A percentile compares a stretch with the other conserved stretches of the same genome.
Conservation (phyloP, 257 asterid species). For the Fraxinus quadrangulata region DNA sequence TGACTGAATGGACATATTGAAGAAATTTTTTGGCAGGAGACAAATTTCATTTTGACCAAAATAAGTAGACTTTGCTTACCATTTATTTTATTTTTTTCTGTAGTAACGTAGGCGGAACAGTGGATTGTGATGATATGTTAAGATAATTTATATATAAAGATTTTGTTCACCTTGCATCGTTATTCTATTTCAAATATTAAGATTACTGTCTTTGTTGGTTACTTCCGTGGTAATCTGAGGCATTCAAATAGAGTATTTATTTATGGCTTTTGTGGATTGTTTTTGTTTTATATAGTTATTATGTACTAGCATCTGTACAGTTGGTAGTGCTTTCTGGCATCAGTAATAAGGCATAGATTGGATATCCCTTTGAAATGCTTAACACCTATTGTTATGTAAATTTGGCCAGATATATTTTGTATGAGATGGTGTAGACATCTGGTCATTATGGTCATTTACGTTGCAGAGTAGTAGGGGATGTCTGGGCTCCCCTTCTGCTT, state of each 20-base stretch:
- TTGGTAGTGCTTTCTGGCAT: conserved; percentile 15
- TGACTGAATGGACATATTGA: no score
- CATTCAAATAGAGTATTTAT: background rate
- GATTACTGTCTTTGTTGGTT: background rate
- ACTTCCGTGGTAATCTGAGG: background rate
- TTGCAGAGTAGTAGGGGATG: background rate
- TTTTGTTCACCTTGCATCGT: background rate
- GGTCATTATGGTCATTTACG: background rate
- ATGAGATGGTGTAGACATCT: background rate
- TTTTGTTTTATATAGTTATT: background rate
- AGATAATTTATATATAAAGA: background rate
- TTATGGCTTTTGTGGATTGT: background rate
- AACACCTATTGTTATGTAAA: background rate
- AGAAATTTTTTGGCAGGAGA: background rate
- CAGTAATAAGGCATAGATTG: background rate
- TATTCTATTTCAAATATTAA: background rate
- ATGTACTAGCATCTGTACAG: background rate
- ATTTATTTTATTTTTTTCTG: background rate
- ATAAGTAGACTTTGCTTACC: background rate
- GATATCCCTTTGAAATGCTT: background rate
- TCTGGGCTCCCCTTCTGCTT: background rate
- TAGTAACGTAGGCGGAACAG: background rate
- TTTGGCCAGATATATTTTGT: background rate
- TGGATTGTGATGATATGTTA: background rate
- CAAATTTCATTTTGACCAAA: background rate